A percentile compares a stretch with the other conserved stretches of the same genome.
These are phyloP conservation scores for Magnolia kwangsiensis DNA, from an alignment of 164 flowering plant genomes.

Conservation along the genomic window DNA sequence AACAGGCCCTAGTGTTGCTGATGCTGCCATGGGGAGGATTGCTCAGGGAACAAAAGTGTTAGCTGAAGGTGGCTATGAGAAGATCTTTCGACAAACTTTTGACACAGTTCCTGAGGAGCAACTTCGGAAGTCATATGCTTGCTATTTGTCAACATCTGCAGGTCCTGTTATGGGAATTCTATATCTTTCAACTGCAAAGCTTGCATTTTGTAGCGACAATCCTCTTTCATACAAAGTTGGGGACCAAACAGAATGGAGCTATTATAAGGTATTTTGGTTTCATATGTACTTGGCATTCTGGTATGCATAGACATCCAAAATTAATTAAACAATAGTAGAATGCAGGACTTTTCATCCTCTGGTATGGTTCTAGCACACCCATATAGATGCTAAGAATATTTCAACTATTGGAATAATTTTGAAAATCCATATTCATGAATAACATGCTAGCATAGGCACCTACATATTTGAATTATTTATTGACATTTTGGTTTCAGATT, in stretches of 20 bases:
- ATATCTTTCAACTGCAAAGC: constrained; percentile 74
- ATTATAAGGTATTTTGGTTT: constrained; percentile 67
- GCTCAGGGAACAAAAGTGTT: constrained; percentile 85
- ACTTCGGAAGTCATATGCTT: constrained; percentile 71
- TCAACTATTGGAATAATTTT: too few relatives aligned
- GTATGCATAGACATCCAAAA: background rate
- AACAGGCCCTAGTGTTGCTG: constrained; percentile 84
- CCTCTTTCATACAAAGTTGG: constrained; percentile 75
- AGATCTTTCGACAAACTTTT: constrained; percentile 71
- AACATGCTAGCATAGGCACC: too few relatives aligned
- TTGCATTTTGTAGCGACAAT: constrained; percentile 88
- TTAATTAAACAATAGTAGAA: background rate
- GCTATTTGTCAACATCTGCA: constrained; percentile 91
- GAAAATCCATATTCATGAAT: too few relatives aligned
- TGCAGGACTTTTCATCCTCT: background rate
- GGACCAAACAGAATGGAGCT: constrained; percentile 74
- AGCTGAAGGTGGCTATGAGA: constrained; percentile 95
- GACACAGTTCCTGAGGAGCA: constrained; percentile 79
- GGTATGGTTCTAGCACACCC: background rate
- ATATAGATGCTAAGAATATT: too few relatives aligned
- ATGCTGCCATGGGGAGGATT: constrained; percentile 88
- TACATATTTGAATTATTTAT: too few relatives aligned
- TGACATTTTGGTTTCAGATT: too few relatives aligned
- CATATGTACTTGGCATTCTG: background rate
- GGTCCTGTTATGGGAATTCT: constrained; percentile 91